Percentiles rank a stretch among this genome's conserved stretches.
Evolutionary conservation across 108 stramenopile genomes (phyloP).

Genomic region (Cylindrotheca fusiformis): DNA sequence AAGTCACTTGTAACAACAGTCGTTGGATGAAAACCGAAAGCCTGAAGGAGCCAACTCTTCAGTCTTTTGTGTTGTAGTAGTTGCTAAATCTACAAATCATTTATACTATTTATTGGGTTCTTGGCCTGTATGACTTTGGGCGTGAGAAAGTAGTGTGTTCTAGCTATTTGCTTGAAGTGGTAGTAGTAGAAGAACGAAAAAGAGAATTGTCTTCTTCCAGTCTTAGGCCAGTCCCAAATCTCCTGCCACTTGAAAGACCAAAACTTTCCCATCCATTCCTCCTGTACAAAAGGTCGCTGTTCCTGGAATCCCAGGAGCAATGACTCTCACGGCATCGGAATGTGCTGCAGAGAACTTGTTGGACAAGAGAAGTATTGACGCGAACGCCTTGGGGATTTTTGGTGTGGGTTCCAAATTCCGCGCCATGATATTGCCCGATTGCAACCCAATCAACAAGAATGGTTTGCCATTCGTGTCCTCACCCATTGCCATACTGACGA

Average conservation of each 20-base stretch:
- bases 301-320: slow-evolving; percentile 62
- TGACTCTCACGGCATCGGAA: slow-evolving; percentile 60
- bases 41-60: too few relatives aligned
- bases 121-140: too few relatives aligned
- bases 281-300: slow-evolving; percentile 73
- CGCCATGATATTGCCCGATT: slow-evolving; percentile 73
- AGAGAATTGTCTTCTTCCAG: too few relatives aligned
- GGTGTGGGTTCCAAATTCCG: slow-evolving; percentile 71
- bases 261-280: slow-evolving; percentile 77
- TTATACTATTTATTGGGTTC: too few relatives aligned
- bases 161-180: too few relatives aligned
- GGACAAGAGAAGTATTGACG: slow-evolving; percentile 46
- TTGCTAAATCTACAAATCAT: too few relatives aligned
- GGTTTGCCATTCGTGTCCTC: slow-evolving; percentile 50
- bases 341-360: slow-evolving; percentile 53
- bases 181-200: too few relatives aligned
- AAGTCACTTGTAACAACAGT: too few relatives aligned
- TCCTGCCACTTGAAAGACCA: slow-evolving; percentile 78
- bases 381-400: slow-evolving; percentile 56
- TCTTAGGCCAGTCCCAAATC: slow-evolving; percentile 66
- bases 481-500: slow-evolving; percentile 69
- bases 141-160: too few relatives aligned
- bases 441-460: slow-evolving; percentile 65
- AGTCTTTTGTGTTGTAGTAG: too few relatives aligned
- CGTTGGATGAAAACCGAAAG: too few relatives aligned